phyloP scores from a whole-genome alignment of 2,329 filamentous ascomycete genomes.

The Fusarium heterosporum region DNA sequence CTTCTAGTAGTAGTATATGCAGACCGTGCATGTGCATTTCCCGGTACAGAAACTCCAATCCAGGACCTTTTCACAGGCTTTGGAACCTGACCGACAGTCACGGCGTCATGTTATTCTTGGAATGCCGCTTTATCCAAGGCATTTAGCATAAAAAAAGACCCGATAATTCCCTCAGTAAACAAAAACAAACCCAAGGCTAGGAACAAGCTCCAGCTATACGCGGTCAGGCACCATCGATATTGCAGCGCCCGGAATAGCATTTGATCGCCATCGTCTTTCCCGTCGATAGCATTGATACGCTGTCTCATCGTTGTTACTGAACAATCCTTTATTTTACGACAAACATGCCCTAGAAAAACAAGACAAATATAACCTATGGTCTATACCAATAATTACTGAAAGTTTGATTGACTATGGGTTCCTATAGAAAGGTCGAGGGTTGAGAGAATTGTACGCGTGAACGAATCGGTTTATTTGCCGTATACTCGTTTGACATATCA shows the following conservation, averaged over 20 bases:
- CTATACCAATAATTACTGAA: too few relatives aligned
- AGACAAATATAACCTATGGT: too few relatives aligned
- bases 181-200: slow-evolving; percentile 2
- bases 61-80: slow-evolving; percentile 7
- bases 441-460: neutral
- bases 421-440: too few relatives aligned
- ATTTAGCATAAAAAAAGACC: slow-evolving; percentile 5
- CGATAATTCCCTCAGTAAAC: slow-evolving; percentile 32
- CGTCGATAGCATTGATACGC: neutral
- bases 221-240: slow-evolving; percentile 31
- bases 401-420: too few relatives aligned
- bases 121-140: slow-evolving; percentile 2
- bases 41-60: neutral
- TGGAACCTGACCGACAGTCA: slow-evolving; percentile 31
- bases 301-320: neutral
- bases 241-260: neutral
- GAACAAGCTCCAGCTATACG: slow-evolving; percentile 20
- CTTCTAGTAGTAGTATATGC: neutral
- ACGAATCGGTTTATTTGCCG: slow-evolving; percentile 13
- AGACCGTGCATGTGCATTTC: slow-evolving; percentile 1
- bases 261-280: neutral
- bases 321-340: too few relatives aligned
- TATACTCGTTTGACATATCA: neutral
- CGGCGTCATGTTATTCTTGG: slow-evolving; percentile 24
- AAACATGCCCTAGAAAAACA: too few relatives aligned